A percentile compares a stretch with the other conserved stretches of the same genome.
Evolutionary conservation across 1,284 basidiomycete species (phyloP).

Genomic region (Ceratobasidium sp.): DNA sequence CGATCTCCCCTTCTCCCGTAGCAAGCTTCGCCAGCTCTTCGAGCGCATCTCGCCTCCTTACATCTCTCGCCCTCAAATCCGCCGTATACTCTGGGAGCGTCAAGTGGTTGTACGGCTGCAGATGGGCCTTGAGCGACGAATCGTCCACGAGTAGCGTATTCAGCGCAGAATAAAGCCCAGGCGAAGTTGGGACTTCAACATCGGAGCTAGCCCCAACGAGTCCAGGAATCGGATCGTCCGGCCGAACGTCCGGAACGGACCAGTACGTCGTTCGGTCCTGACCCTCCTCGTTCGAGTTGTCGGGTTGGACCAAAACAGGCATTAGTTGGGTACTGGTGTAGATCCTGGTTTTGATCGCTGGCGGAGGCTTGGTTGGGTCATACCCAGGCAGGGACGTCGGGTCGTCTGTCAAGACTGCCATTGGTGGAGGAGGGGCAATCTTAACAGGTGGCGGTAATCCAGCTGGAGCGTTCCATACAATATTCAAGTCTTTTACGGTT

Average conservation of each 20-base stretch:
- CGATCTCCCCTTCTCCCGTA: conserved; percentile 1
- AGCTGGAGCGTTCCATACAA: conserved; percentile 67
- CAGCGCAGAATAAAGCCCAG: conserved; percentile 60
- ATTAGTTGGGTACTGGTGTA: conserved; percentile 31
- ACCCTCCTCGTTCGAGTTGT: conserved; percentile 5
- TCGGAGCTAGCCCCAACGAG: background rate
- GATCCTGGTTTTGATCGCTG: conserved; percentile 5
- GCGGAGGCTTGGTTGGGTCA: conserved; percentile 43
- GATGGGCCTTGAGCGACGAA: conserved; percentile 72
- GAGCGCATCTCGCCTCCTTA: conserved; percentile 22
- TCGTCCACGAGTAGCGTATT: conserved; percentile 85
- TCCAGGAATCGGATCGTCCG: conserved; percentile 30
- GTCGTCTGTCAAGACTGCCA: conserved; percentile 21
- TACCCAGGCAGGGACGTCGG: conserved; percentile 35
- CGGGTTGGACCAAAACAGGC: conserved; percentile 13
- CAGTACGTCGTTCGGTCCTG: conserved; percentile 21
- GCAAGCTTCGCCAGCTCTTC: conserved; percentile 46
- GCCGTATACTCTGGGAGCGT: conserved; percentile 72
- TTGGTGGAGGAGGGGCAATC: conserved; percentile 43
- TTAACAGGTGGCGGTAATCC: conserved; percentile 42
- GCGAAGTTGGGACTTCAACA: background rate
- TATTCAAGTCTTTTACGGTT: conserved; percentile 77
- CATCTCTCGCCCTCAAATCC: conserved; percentile 46
- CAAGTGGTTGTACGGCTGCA: conserved; percentile 83
- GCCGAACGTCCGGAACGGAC: conserved; percentile 19